Evolutionary conservation across 1,284 basidiomycete genomes (phyloP).

Genomic region (Pseudozyma tsukubaensis): DNA sequence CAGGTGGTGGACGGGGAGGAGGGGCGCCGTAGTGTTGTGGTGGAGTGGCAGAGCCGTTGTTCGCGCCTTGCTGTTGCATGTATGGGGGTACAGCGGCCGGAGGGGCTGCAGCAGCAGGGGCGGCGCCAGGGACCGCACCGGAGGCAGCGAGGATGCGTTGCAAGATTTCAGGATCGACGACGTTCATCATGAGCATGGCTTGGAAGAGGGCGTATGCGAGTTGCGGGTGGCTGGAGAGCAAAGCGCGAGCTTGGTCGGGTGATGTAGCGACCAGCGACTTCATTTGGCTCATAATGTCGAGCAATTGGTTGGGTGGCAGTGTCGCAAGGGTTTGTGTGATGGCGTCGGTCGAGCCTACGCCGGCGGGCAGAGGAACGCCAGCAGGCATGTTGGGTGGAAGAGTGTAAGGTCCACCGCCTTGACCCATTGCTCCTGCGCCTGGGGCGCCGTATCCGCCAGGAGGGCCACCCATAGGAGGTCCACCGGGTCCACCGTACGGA

Average conservation of each 20-base stretch:
- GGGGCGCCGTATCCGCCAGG: slow-evolving; percentile 27
- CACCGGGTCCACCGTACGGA: slow-evolving; percentile 14
- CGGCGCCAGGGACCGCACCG: slow-evolving; percentile 31
- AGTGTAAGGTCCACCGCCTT: slow-evolving; percentile 32
- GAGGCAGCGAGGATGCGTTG: slow-evolving; percentile 71
- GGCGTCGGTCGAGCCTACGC: slow-evolving; percentile 81
- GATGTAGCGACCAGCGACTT: slow-evolving; percentile 92
- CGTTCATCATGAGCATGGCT: slow-evolving; percentile 90
- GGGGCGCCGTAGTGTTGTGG: slow-evolving; percentile 40
- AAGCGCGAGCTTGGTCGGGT: slow-evolving; percentile 85
- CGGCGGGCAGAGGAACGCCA: slow-evolving; percentile 81
- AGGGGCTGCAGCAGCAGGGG: slow-evolving; percentile 3
- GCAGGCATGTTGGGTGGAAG: slow-evolving; percentile 78
- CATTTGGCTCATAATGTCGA: slow-evolving; percentile 97
- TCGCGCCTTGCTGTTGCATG: slow-evolving; percentile 29
- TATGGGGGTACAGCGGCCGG: slow-evolving; percentile 32
- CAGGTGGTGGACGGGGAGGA: slow-evolving; percentile 32
- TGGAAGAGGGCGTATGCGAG: slow-evolving; percentile 96
- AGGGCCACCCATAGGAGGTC: slow-evolving; percentile 22
- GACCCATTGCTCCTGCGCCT: slow-evolving; percentile 42
- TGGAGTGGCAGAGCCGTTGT: slow-evolving; percentile 34
- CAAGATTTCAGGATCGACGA: slow-evolving; percentile 88
- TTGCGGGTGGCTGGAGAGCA: slow-evolving; percentile 88
- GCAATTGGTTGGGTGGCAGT: slow-evolving; percentile 84
- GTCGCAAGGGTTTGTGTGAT: slow-evolving; percentile 88